Evolutionary conservation across 805 yeast genomes (phyloP), one percentile per base, ranked within the genome.

Genomic region (Monosporozyma yasuniensis): DNA sequence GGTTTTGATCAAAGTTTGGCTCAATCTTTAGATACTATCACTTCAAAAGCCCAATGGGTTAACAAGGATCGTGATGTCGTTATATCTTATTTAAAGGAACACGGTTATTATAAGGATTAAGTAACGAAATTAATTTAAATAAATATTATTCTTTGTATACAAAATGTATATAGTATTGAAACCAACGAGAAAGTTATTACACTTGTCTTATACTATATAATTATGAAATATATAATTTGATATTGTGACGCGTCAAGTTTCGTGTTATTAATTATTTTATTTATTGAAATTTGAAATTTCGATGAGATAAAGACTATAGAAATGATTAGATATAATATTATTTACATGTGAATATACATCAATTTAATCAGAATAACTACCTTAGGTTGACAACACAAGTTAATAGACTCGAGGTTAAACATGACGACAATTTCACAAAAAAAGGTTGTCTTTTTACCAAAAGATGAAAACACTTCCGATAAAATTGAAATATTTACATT

Each of bases 1-100:
- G 85, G 87, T 38, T 82, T 71, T 62, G 81, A 81, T 64, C 80
- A 80, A 67, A 73, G 78, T 51, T 74, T 82, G 64, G 82, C 83
- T 7, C 85, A 78, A 69, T 65, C 83, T n/a, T 68, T 81, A 59
- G 88, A 83, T 64, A 70, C 75, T 47, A 73, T 81, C 51, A 71
- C 75, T 47, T 65, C 84, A 46, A 81, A 79, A 65, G 72, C 75
- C 48, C 65, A 71, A 47, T 81, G 86, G 85, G 72, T 80, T 34
- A 54, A 67, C 50, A 79, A 86, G 63, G 87, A 82, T 57, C 63
- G 73, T 46, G 67, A 62, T 4, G 70, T 65, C 12, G 74, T 82
- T 48, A 54, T 66, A 39, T 61, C 69, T 34, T 82, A 84, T 80
- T 73, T 82, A 61, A 55, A 63, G 42, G 64, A 65, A n/a, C 41